Evolutionary conservation across 1,284 basidiomycete genomes (phyloP).

Genomic region (Sanghuangporus baumii): DNA sequence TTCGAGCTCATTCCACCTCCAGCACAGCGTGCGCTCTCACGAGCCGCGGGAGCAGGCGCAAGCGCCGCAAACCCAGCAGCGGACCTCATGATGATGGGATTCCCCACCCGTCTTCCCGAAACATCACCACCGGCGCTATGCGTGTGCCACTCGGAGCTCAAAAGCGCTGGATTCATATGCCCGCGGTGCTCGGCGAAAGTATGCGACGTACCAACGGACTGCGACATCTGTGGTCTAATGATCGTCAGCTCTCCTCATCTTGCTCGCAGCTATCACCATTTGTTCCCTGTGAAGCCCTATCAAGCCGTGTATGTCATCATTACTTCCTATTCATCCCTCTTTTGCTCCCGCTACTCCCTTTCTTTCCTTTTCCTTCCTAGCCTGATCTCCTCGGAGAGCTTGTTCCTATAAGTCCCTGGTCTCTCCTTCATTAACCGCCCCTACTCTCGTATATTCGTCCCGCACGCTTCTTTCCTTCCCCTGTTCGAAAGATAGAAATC

Average conservation of each 20-base stretch:
- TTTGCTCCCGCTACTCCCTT: background rate
- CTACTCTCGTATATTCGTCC: slow-evolving; percentile 4
- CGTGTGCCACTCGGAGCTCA: slow-evolving; percentile 89
- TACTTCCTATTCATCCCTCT: background rate
- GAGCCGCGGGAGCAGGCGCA: slow-evolving; percentile 40
- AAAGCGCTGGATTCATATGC: slow-evolving; percentile 89
- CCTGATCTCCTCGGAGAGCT: slow-evolving; percentile 3
- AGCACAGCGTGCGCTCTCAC: slow-evolving; percentile 63
- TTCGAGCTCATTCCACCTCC: slow-evolving; percentile 97
- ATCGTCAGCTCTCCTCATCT: slow-evolving; percentile 97
- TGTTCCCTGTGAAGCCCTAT: slow-evolving; percentile 87
- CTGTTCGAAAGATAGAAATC: background rate
- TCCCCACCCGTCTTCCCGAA: slow-evolving; percentile 86
- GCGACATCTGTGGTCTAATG: slow-evolving; percentile 95
- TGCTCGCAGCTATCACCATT: slow-evolving; percentile 90
- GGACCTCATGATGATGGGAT: slow-evolving; percentile 99
- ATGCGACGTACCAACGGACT: slow-evolving; percentile 98
- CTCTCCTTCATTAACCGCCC: slow-evolving; percentile 10
- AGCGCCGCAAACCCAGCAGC: slow-evolving; percentile 55
- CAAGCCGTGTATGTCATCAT: slow-evolving; percentile 61
- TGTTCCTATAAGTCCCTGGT: slow-evolving; percentile 8
- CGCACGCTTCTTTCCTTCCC: background rate
- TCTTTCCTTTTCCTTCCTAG: background rate
- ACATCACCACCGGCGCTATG: slow-evolving; percentile 81
- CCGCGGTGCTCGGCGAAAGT: slow-evolving; percentile 90